phyloP scores from a whole-genome alignment of 2,329 filamentous ascomycete species.

The Diaporthe helianthi region DNA sequence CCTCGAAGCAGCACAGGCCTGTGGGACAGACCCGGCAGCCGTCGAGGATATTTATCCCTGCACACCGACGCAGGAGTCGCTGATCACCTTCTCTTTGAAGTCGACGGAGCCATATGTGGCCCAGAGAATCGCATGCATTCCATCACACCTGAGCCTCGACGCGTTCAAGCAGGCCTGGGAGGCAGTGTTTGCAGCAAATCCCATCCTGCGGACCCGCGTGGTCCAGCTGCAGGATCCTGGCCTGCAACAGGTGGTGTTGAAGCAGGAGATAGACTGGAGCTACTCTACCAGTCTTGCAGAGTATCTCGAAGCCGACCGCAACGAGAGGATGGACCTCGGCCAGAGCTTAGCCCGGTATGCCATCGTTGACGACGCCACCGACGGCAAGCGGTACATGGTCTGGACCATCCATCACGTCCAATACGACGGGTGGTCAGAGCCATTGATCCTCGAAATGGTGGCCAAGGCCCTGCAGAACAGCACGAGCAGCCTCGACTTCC shows the following conservation, averaged over 20 bases:
- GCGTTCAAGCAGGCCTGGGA: conserved; percentile 42
- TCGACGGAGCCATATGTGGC: conserved; percentile 45
- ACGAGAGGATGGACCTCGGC: conserved; percentile 40
- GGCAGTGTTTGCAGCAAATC: conserved; percentile 37
- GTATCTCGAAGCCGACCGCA: conserved; percentile 43
- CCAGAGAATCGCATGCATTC: conserved; percentile 39
- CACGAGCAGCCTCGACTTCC: conserved; percentile 37
- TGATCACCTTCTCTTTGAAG: conserved; percentile 46
- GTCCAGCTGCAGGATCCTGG: conserved; percentile 43
- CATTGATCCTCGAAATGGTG: conserved; percentile 42
- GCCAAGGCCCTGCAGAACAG: conserved; percentile 32
- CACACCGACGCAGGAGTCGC: conserved; percentile 47
- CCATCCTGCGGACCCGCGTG: conserved; percentile 46
- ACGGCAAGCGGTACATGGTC: conserved; percentile 41
- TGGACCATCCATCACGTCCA: conserved; percentile 49
- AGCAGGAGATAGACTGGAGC: conserved; percentile 41
- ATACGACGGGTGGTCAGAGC: conserved; percentile 47
- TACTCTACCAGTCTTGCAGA: conserved; percentile 35
- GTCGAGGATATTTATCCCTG: conserved; percentile 50
- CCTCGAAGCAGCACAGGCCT: conserved; percentile 38
- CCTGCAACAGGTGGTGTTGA: conserved; percentile 48
- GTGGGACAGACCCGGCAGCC: conserved; percentile 33
- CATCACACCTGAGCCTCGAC: conserved; percentile 36
- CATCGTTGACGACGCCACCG: conserved; percentile 39
- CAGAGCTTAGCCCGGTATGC: conserved; percentile 47